Base-by-base conservation (phyloP, 352 stramenopile species). In the Phytophthora pinifolia region DNA sequence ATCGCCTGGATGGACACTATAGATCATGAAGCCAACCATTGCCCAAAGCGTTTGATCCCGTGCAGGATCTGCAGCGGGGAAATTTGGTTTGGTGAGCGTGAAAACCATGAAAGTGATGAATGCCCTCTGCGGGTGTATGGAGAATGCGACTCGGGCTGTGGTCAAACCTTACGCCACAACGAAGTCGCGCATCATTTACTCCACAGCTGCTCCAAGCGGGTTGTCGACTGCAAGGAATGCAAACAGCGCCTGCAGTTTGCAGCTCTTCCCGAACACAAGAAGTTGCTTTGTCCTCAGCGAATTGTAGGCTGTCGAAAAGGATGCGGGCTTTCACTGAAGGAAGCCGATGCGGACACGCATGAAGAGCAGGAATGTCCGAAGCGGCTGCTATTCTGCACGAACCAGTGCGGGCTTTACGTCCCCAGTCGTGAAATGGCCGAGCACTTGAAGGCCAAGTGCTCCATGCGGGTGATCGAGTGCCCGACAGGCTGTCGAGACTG, bases 1-100 rank as follows among this genome's bases (percentile, higher is more conserved):
- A 42, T 90, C 12, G 17, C 76, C 0, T 59, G 55, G 35, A 18
- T 50, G 7, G 61, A 79, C 12, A 50, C 27, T 13, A 18, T 22
- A 0, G 14, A 39, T 0, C 81, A 91, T 50, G 81, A 93, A 38
- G 38, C 50, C 0, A 59, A 33, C 2, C 38, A 59, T 1, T 93
- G 83, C 27, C 60, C 72, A 12, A 93, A 93, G 45, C 76, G 81
- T 9, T 47, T 89, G n/a, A 57, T 92, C n/a, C 25, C 46, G 6
- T 93, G 83, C 41, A 22, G 13, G 1, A 43, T 70, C n/a, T 93
- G 83, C 27, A 43, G 68, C 4, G 62, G 69, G 32, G 33, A 37
- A 6, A 64, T 90, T 17, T 87, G 74, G 61, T 69, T 72, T 27
- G 56, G 53, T 8, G 79, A 90, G 2, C 62, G 65, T 2, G 59